phyloP scores from a whole-genome alignment of 1,284 basidiomycete genomes.

The Trametes versicolor region DNA sequence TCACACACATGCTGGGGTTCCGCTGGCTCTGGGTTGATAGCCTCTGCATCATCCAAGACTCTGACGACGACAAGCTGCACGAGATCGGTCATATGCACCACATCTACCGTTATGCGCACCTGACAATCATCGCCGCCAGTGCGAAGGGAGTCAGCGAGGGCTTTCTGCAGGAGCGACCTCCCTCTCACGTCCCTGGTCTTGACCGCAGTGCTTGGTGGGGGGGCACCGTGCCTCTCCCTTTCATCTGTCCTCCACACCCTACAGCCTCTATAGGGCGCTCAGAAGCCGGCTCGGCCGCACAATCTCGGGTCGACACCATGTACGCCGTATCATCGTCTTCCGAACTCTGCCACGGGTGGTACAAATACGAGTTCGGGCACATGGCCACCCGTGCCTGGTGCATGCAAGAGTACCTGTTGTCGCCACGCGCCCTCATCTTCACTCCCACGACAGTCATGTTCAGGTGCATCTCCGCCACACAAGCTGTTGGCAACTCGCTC shows the following conservation, averaged over 20 bases:
- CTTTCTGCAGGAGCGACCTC: constrained; percentile 7
- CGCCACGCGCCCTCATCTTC: constrained; percentile 25
- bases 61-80: constrained; percentile 11
- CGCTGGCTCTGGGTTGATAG: constrained; percentile 13
- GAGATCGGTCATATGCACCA: constrained; percentile 12
- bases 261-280: neutral
- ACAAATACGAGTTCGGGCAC: neutral
- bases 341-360: no score
- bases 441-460: constrained; percentile 26
- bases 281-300: neutral
- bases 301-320: constrained; percentile 7
- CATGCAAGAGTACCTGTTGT: constrained; percentile 26
- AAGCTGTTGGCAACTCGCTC: constrained; percentile 18
- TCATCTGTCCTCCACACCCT: neutral
- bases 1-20: constrained; percentile 13
- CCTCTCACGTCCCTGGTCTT: neutral
- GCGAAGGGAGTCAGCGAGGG: neutral
- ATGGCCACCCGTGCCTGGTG: constrained; percentile 29
- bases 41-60: constrained; percentile 19
- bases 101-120: constrained; percentile 13
- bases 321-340: constrained; percentile 4
- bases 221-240: constrained; percentile 12
- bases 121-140: constrained; percentile 13
- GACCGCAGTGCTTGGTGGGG: neutral
- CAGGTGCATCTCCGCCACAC: constrained; percentile 22